Evolutionary conservation across 495 filamentous ascomycete genomes (phyloP), one percentile per base, ranked within the genome.

Genomic region (Bacidia rubella): DNA sequence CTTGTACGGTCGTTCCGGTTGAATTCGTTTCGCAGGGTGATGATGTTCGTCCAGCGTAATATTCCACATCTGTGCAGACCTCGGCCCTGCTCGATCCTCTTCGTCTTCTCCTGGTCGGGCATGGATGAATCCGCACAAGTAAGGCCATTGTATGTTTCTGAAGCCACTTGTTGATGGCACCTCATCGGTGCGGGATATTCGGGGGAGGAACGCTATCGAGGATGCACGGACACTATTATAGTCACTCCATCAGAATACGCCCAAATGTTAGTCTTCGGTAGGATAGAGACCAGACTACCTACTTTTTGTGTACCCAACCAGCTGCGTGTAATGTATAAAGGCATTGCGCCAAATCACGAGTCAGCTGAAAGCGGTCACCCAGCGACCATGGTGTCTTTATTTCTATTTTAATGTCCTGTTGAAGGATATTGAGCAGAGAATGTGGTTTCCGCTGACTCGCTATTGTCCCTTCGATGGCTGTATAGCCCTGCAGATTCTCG

Each of bases 231-330:
- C 17, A 45, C 42, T 45, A 45, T 5, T 7, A 23, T 10, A 45
- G 42, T 19, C n/a, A n/a, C 15, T 35, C 7, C 5, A 15, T 35
- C 29, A 35, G 29, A 35, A 7, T 35, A n/a, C n/a, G n/a, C n/a
- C n/a, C n/a, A 39, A 39, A 17, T 7, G 7, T 19, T 5, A 17
- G 17, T 45, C 21, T 45, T 17, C 21, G 21, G 10, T 19, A 10
- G 42, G 17, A 45, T 45, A 19, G n/a, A 17, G 5, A 5, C 5
- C n/a, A 19, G 10, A 23, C 7, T 10, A 10, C 42, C 21, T 45
- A 45, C 42, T 45, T 45, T 45, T 45, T 45, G 17, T 45, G 42
- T 5, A 45, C 42, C 42, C 42, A 45, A 5, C 42, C 42, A 19
- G 42, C 17, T 7, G 42, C 42, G 17, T 45, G 42, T 23, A 45